These are phyloP conservation scores for Aureobasidium sp. DNA, from an alignment of 2,329 filamentous ascomycete species.

Conservation along the genomic window DNA sequence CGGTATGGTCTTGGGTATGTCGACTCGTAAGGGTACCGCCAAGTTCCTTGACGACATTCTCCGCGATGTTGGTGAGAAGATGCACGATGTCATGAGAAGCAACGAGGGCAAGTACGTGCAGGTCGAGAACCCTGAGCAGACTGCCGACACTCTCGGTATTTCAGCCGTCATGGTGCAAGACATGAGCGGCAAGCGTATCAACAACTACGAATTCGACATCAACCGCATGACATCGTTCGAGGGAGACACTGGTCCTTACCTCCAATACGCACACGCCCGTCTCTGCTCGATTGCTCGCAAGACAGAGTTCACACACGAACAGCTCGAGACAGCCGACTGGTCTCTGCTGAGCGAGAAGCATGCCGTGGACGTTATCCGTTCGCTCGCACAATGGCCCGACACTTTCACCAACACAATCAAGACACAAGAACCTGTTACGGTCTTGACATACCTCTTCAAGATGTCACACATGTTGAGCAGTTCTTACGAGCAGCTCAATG, in stretches of 20 bases:
- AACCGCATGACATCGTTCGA: slow-evolving; percentile 76
- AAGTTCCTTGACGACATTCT: slow-evolving; percentile 42
- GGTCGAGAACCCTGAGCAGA: slow-evolving; percentile 70
- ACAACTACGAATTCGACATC: slow-evolving; percentile 67
- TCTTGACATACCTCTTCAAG: slow-evolving; percentile 70
- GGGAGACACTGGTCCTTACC: slow-evolving; percentile 75
- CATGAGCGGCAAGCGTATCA: slow-evolving; percentile 82
- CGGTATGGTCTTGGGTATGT: slow-evolving; percentile 59
- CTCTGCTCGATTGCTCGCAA: slow-evolving; percentile 53
- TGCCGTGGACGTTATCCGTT: slow-evolving; percentile 62
- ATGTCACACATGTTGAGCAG: slow-evolving; percentile 74
- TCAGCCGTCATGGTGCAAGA: slow-evolving; percentile 97
- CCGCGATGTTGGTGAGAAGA: slow-evolving; percentile 67
- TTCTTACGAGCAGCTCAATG: slow-evolving; percentile 68
- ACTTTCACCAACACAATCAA: slow-evolving; percentile 75
- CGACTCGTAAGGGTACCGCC: slow-evolving; percentile 48
- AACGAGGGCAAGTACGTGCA: slow-evolving; percentile 87
- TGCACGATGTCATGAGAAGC: slow-evolving; percentile 95
- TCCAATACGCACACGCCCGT: slow-evolving; percentile 74
- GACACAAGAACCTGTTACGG: slow-evolving; percentile 66
- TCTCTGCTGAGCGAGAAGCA: slow-evolving; percentile 62
- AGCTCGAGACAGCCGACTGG: slow-evolving; percentile 56
- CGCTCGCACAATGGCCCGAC: slow-evolving; percentile 78
- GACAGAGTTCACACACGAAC: slow-evolving; percentile 38
- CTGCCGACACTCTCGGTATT: slow-evolving; percentile 84